These are phyloP conservation scores for Gelatoporia subvermispora DNA, from an alignment of 768 basidiomycete species.

Conservation along the genomic window DNA sequence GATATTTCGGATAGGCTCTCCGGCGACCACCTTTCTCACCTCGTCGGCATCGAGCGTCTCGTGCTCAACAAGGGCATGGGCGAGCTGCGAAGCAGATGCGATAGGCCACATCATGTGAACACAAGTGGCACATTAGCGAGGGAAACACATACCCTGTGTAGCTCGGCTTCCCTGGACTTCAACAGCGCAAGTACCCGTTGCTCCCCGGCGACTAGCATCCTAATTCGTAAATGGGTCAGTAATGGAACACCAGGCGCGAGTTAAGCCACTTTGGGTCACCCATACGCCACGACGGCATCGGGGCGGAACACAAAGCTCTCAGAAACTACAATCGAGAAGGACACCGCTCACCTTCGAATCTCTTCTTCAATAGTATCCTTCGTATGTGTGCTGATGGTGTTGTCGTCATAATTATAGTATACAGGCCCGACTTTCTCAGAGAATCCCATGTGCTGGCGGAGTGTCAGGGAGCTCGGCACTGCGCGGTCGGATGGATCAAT, in stretches of 20 bases:
- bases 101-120: background rate
- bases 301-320: background rate
- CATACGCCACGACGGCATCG: no score
- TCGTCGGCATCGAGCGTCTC: conserved; percentile 89
- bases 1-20: conserved; percentile 71
- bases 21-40: conserved; percentile 79
- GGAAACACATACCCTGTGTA: conserved; percentile 37
- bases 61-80: conserved; percentile 88
- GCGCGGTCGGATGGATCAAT: conserved; percentile 3
- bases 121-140: conserved; percentile 6
- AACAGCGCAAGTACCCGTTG: conserved; percentile 37
- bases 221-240: conserved; percentile 21
- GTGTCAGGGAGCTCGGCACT: background rate
- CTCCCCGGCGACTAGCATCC: conserved; percentile 46
- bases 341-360: conserved; percentile 61
- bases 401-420: conserved; percentile 69
- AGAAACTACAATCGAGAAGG: background rate
- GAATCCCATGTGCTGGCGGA: conserved; percentile 65
- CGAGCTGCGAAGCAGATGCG: conserved; percentile 51
- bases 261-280: background rate
- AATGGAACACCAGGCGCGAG: background rate
- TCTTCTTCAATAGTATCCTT: conserved; percentile 86
- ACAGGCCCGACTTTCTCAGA: conserved; percentile 80
- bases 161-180: conserved; percentile 37
- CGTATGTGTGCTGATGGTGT: conserved; percentile 66